A percentile compares a stretch with the other conserved stretches of the same genome.
These are phyloP conservation scores for Citrus unshiu DNA, from an alignment of 345 rosid genomes.

Conservation along the genomic window DNA sequence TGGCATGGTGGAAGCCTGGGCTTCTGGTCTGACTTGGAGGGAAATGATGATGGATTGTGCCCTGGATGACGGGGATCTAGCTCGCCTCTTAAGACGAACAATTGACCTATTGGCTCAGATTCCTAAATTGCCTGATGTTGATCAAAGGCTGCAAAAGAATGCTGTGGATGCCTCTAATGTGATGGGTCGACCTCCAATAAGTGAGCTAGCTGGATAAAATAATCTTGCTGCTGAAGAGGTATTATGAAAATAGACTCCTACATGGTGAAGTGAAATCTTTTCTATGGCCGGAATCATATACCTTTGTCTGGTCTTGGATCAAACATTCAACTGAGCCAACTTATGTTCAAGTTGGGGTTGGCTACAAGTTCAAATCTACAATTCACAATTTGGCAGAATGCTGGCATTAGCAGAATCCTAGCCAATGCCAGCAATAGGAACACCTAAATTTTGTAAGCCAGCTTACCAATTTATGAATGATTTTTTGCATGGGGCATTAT, in stretches of 20 bases:
- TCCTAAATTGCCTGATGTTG: constrained; percentile 87
- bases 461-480: not conserved
- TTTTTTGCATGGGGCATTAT: not conserved
- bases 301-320: not conserved
- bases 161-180: constrained; percentile 62
- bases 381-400: not conserved
- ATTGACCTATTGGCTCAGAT: constrained; percentile 86
- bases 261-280: not conserved
- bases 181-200: constrained; percentile 94
- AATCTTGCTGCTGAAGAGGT: not conserved
- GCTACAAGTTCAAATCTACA: not conserved
- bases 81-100: constrained; percentile 76
- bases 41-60: constrained; percentile 97
- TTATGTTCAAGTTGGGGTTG: not conserved
- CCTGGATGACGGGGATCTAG: constrained; percentile 96
- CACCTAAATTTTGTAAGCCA: not conserved
- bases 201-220: constrained; percentile 76
- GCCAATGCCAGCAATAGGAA: not conserved
- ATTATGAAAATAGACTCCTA: not conserved
- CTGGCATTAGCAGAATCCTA: not conserved
- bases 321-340: not conserved
- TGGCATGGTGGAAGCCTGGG: constrained; percentile 99
- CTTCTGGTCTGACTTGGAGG: constrained; percentile 89
- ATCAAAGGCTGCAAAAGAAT: constrained; percentile 54
- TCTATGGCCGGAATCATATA: not conserved